Conservation (phyloP, 352 stramenopile genomes). For the Globisporangium cystogenes region DNA sequence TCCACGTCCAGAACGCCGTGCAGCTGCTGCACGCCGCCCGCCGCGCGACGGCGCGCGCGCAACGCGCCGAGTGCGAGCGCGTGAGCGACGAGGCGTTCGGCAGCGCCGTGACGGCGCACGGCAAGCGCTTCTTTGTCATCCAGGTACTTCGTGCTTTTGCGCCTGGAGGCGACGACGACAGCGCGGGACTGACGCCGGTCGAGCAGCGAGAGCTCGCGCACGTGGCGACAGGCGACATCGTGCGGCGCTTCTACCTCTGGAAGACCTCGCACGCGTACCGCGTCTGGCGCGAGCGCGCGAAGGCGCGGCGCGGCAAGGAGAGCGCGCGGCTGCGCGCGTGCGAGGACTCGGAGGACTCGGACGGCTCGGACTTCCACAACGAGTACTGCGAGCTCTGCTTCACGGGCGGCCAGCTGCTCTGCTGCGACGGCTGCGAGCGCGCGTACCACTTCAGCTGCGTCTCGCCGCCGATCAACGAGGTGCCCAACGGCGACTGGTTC, state of each 20-base stretch:
- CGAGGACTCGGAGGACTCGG: slow-evolving; percentile 31
- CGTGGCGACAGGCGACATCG: slow-evolving; percentile 35
- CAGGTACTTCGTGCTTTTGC: slow-evolving; percentile 42
- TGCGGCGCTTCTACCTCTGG: slow-evolving; percentile 66
- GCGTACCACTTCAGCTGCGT: slow-evolving; percentile 72
- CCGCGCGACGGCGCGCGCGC: slow-evolving; percentile 16
- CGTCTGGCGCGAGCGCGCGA: slow-evolving; percentile 35
- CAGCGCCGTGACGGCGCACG: slow-evolving; percentile 28
- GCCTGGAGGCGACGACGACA: too few species aligned
- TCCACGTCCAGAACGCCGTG: slow-evolving; percentile 33
- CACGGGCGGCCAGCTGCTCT: slow-evolving; percentile 56
- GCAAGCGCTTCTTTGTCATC: slow-evolving; percentile 60
- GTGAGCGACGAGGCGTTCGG: slow-evolving; percentile 39
- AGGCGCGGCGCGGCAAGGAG: slow-evolving; percentile 39
- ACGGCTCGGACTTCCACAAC: slow-evolving; percentile 49
- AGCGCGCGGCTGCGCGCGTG: slow-evolving; percentile 32
- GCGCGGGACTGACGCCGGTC: too few species aligned
- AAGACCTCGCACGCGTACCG: slow-evolving; percentile 51
- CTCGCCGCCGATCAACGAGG: slow-evolving; percentile 49
- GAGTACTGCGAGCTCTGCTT: slow-evolving; percentile 59
- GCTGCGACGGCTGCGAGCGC: slow-evolving; percentile 62
- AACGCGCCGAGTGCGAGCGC: slow-evolving; percentile 17
- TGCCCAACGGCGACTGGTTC: slow-evolving; percentile 58
- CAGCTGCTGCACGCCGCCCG: slow-evolving; percentile 31
- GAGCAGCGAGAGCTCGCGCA: slow-evolving; percentile 41